Base-by-base conservation (phyloP, 805 yeast genomes). In the Pichia scutulata region DNA sequence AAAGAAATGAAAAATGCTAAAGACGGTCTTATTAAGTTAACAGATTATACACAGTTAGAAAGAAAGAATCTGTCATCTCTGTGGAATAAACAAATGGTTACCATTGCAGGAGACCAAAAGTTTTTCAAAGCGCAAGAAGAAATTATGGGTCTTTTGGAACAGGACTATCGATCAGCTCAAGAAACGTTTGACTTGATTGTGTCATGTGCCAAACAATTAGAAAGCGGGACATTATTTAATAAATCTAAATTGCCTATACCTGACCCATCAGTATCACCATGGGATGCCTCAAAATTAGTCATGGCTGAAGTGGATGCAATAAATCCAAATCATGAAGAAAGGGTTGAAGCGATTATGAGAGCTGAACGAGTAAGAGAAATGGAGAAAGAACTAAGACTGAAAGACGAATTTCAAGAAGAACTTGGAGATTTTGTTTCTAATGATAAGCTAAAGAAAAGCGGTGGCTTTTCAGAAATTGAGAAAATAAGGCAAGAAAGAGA, bases 71-170 rank as follows among this genome's bases (percentile, higher is more conserved):
- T 98, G 96, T 86, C 87, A 62, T 79, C 79, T 57, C 83, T 88
- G 9, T 92, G 99, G 97, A 97, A 90, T 62, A 71, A 83, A 6
- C 97, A 89, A 62, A 75, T 93, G 50, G 93, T 89, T 53, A 83
- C 84, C 37, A 92, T 93, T 14, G 85, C 96, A 56, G 96, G 89
- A 60, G 97, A 90, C 61, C 98, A 93, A 65, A 95, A 92, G 57
- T 89, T 89, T 64, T 81, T 90, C 68, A 86, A 86, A 50, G 75
- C 89, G 19, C 97, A 92, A 65, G 97, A 89, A 59, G 96, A 88
- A 53, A 76, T 95, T 49, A 79, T 88, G 1, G 74, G 73, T 28
- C 95, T 92, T 61, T 68, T 93, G 55, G 78, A 76, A 41, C 93
- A 88, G 54, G 99, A 93, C 67, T 67, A 93, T 30, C 77, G 75